Base-by-base conservation (phyloP, 176 grass and related monocot genomes). In the Tillandsia fasciculata region DNA sequence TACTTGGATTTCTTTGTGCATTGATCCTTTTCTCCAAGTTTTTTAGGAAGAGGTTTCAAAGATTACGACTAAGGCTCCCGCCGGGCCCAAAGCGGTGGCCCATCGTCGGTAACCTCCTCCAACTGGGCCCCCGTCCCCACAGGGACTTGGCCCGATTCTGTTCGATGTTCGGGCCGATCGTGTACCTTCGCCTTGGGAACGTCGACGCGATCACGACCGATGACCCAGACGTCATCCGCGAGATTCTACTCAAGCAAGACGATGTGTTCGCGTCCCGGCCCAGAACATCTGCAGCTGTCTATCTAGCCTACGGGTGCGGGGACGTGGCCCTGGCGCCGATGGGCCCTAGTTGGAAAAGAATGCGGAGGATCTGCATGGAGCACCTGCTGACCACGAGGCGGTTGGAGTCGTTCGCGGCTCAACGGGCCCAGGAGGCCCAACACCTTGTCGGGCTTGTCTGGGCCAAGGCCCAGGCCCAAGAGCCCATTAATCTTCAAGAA, bases 171-270 rank as follows among this genome's bases (percentile, higher is more conserved):
- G 93, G 89, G 2, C 89, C 89, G 10, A 72, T 97, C 52, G 93
- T 97, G 53, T 92, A 92, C 83, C 93, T 97, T 51, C 89, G 86
- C 14, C 86, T 97, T 18, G 89, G 89, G 73, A 83, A 72, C 8
- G 85, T 97, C 0, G 74, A 97, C 72, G 93, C 89, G 23, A 87
- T 92, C 82, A 97, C 89, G 61, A 97, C 86, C 9, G 86, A 90
- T 69, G 89, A 97, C 51, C 84, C 93, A 3, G 86, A 87, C 51
- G 88, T 92, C 65, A 92, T 97, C 79, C 82, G 83, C 51, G 93
- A 97, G 70, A 97, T 97, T 54, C 84, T 97, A 28, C 73, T 97
- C 67, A 74, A 73, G 50, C 93, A 92, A 72, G 93, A 97, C 48
- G 89, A 92, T 64, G 74, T 87, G 23, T 97, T 97, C 51, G 93